A percentile compares a stretch with the other conserved stretches of the same genome.
These are phyloP conservation scores for Camellia japonica DNA, from an alignment of 148 eudicot species.

Conservation along the genomic window DNA sequence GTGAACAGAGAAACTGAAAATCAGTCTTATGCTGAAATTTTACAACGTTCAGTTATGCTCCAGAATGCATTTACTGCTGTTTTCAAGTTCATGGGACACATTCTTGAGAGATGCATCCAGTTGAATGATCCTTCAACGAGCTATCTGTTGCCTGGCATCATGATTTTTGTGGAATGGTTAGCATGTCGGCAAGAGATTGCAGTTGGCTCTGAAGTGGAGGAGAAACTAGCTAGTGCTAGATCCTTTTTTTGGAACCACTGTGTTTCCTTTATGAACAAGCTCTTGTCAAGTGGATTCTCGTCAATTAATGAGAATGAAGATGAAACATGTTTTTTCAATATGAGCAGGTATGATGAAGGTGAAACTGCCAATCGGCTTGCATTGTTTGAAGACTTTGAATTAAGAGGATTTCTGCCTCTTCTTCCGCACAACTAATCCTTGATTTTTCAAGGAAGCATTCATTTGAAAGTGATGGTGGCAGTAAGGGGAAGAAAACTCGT, in stretches of 20 bases:
- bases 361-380: constrained; percentile 74
- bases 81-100: constrained; percentile 78
- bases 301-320: constrained; percentile 44
- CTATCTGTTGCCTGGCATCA: constrained; percentile 70
- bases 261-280: constrained; percentile 64
- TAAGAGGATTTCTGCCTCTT: constrained; percentile 90
- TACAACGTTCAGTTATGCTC: constrained; percentile 79
- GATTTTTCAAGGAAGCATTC: constrained; percentile 73
- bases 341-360: constrained; percentile 75
- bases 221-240: constrained; percentile 62
- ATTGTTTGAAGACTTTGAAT: constrained; percentile 83
- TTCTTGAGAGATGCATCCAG: constrained; percentile 65
- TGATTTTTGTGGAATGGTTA: constrained; percentile 93
- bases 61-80: constrained; percentile 76
- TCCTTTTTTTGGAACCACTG: constrained; percentile 70
- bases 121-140: constrained; percentile 72
- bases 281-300: constrained; percentile 46
- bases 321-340: constrained; percentile 62
- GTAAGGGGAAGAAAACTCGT: constrained; percentile 66
- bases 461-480: constrained; percentile 50
- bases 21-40: constrained; percentile 88
- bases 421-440: constrained; percentile 76
- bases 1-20: constrained; percentile 76
- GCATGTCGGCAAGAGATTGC: constrained; percentile 78
- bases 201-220: constrained; percentile 57